Percentiles rank a stretch among this genome's conserved stretches.
Conservation (phyloP, 257 asterid species). For the Fraxinus quadrangulata region DNA sequence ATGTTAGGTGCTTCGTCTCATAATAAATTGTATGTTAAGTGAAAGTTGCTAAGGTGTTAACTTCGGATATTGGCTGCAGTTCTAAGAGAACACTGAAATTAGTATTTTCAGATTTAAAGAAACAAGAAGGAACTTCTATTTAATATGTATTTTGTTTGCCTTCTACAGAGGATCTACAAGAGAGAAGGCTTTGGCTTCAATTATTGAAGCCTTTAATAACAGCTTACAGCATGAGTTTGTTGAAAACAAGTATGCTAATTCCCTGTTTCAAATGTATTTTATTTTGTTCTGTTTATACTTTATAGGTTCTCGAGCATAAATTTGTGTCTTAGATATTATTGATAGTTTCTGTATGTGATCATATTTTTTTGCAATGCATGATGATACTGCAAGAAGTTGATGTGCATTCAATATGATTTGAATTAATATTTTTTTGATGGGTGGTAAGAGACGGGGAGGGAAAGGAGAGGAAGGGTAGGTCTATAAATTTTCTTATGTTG, state of each 20-base stretch:
- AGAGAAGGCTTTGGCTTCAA: constrained; percentile 77
- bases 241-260: constrained; percentile 59
- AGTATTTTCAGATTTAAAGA: background rate
- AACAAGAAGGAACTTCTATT: constrained; percentile 5
- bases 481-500: background rate
- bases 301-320: background rate
- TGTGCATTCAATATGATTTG: background rate
- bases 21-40: background rate
- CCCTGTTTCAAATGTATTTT: background rate
- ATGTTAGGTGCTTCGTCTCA: background rate
- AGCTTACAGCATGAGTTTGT: constrained; percentile 69
- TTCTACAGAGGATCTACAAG: constrained; percentile 81
- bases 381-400: background rate
- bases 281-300: constrained; percentile 5
- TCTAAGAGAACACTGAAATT: background rate
- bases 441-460: background rate
- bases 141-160: background rate
- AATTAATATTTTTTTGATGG: background rate
- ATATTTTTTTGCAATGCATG: too few relatives aligned
- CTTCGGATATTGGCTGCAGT: background rate
- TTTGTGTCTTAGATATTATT: background rate
- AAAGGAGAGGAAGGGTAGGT: background rate
- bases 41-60: background rate
- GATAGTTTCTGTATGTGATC: background rate
- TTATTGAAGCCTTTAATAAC: constrained; percentile 72